A percentile compares a stretch with the other conserved stretches of the same genome.
These are phyloP conservation scores for Pleurotus tuoliensis DNA, from an alignment of 768 basidiomycete species.

Conservation along the genomic window DNA sequence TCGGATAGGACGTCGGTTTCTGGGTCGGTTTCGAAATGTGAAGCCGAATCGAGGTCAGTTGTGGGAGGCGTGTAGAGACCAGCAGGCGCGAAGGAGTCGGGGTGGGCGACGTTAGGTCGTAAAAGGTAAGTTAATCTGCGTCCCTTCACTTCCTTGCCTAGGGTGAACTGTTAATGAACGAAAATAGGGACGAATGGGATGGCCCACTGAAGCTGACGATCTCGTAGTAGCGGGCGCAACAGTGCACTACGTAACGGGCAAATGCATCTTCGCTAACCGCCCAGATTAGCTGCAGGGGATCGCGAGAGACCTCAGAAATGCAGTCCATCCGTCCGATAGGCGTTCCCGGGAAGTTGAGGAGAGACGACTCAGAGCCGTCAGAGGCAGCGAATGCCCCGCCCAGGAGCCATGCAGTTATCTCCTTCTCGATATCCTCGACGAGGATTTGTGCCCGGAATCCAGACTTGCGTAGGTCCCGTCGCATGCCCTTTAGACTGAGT, in stretches of 20 bases:
- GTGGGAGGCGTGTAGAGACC: constrained; percentile 67
- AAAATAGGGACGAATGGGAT: neutral
- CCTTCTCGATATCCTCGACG: constrained; percentile 64
- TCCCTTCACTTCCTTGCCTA: constrained; percentile 58
- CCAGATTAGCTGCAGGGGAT: constrained; percentile 71
- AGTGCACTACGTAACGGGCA: constrained; percentile 79
- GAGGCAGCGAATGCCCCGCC: constrained; percentile 57
- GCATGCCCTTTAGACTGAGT: constrained; percentile 71
- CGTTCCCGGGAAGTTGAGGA: constrained; percentile 29
- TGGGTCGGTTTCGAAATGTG: constrained; percentile 42
- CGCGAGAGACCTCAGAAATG: constrained; percentile 63
- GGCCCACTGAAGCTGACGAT: constrained; percentile 73
- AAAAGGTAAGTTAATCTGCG: constrained; percentile 74
- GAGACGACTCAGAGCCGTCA: constrained; percentile 26
- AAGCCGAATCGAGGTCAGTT: constrained; percentile 61
- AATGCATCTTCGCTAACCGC: constrained; percentile 66
- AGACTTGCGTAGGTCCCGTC: constrained; percentile 58
- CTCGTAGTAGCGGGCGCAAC: constrained; percentile 75
- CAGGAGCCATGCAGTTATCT: constrained; percentile 59
- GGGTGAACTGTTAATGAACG: neutral
- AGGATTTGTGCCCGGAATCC: constrained; percentile 59
- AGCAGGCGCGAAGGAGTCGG: constrained; percentile 40
- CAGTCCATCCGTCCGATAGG: constrained; percentile 49
- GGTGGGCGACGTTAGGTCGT: constrained; percentile 68
- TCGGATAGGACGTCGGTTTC: constrained; percentile 53